Percentiles rank a stretch among this genome's conserved stretches.
Conservation (phyloP, 345 rosid species). For the Dimocarpus longan region DNA sequence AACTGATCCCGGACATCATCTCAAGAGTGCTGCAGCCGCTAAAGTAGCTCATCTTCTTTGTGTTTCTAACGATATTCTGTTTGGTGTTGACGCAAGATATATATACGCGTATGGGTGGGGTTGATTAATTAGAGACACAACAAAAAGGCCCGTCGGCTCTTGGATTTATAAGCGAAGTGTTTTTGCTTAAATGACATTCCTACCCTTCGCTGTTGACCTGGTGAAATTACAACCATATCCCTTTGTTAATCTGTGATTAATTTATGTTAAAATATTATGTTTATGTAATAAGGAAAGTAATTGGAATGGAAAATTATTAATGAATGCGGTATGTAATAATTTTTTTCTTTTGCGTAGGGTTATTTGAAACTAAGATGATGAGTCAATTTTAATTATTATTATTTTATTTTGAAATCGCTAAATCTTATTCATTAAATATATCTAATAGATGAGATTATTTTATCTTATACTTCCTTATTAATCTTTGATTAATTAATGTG, state of each 20-base stretch:
- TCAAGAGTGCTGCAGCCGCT: constrained; percentile 25
- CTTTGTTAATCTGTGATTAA: background rate
- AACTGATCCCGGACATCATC: background rate
- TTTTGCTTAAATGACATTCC: background rate
- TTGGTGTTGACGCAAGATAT: background rate
- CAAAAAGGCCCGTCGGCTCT: background rate
- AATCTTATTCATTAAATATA: too few relatives aligned
- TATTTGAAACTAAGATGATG: too few relatives aligned
- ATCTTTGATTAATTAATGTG: too few relatives aligned
- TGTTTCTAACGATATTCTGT: background rate
- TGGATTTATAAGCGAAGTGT: constrained; percentile 10
- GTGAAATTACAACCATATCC: background rate
- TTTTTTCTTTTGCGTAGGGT: too few relatives aligned
- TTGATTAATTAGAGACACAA: background rate
- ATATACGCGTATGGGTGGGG: background rate
- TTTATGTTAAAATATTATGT: too few relatives aligned
- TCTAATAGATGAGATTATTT: too few relatives aligned
- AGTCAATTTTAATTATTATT: too few relatives aligned
- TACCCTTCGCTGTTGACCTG: constrained; percentile 14
- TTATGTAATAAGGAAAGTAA: too few relatives aligned
- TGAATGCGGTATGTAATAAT: too few relatives aligned
- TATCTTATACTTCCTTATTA: too few relatives aligned
- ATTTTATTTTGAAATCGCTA: too few relatives aligned
- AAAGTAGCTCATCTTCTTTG: constrained; percentile 53
- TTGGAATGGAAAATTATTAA: too few relatives aligned